Evolutionary conservation across 2,329 filamentous ascomycete genomes (phyloP).

Genomic region (Fusarium solani-melongenae): DNA sequence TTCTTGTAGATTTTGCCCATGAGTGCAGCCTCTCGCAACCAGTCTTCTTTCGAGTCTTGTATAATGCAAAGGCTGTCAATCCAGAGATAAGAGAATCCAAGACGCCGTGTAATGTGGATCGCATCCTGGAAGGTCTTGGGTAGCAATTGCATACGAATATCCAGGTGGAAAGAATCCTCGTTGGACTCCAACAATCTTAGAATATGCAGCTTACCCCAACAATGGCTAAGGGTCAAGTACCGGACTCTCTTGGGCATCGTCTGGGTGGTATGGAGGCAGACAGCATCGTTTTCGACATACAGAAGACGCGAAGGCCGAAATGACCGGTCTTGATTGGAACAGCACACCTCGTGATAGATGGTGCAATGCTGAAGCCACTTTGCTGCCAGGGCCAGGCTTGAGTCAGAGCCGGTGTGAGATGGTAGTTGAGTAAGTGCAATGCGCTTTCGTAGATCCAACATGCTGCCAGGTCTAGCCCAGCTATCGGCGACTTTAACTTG

Average conservation of each 20-base stretch:
- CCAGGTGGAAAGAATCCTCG: background rate
- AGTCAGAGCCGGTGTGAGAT: background rate
- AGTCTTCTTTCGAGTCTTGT: background rate
- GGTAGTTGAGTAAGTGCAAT: background rate
- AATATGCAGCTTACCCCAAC: background rate
- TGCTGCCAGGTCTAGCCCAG: background rate
- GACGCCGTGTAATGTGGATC: background rate
- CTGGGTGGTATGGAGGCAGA: background rate
- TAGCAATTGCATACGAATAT: background rate
- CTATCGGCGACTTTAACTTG: background rate
- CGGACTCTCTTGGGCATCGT: background rate
- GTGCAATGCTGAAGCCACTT: background rate
- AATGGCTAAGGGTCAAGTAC: background rate
- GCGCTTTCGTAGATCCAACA: background rate
- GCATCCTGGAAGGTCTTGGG: background rate
- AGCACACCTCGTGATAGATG: background rate
- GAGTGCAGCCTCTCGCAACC: background rate
- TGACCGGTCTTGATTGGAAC: background rate
- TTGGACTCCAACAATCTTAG: background rate
- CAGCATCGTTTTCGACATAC: background rate
- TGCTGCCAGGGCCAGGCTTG: background rate
- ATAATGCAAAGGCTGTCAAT: background rate
- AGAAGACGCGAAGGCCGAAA: background rate
- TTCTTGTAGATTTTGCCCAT: background rate
- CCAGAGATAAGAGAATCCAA: background rate